Conservation (phyloP, 805 yeast species). For the Sungouiella blattae region DNA sequence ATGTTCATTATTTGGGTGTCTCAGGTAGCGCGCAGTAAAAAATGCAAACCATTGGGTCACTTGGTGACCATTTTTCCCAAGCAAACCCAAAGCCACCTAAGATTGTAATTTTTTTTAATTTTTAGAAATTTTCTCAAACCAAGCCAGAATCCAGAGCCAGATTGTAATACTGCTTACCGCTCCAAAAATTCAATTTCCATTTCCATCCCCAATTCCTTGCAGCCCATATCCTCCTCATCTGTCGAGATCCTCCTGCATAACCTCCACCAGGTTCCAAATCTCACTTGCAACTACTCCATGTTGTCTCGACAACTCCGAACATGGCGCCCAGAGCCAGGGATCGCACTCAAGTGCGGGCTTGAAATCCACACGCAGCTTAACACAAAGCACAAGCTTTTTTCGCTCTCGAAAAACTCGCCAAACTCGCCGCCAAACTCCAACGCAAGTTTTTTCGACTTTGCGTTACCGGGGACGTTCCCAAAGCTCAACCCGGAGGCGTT, state of each 20-base stretch:
- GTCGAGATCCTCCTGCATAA: constrained; percentile 1
- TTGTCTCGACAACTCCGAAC: constrained; percentile 9
- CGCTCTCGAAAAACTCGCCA: constrained; percentile 40
- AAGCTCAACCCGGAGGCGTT: constrained; percentile 71
- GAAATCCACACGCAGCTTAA: constrained; percentile 91
- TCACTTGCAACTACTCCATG: constrained; percentile 5
- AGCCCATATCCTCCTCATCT: too few relatives aligned
- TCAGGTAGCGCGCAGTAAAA: too few relatives aligned
- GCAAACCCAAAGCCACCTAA: too few relatives aligned
- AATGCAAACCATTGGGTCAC: too few relatives aligned
- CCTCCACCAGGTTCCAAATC: neutral
- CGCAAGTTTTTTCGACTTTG: constrained; percentile 76
- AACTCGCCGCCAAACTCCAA: constrained; percentile 56
- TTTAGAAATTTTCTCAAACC: too few relatives aligned
- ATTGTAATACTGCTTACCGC: too few relatives aligned
- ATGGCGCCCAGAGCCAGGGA: constrained; percentile 18
- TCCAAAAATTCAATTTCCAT: too few relatives aligned
- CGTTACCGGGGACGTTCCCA: constrained; percentile 93
- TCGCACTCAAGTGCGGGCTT: constrained; percentile 70
- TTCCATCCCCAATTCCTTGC: too few relatives aligned
- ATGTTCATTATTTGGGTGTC: constrained; percentile 2
- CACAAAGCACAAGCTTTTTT: constrained; percentile 73
- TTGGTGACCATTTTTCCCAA: too few relatives aligned
- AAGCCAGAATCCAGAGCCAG: too few relatives aligned
- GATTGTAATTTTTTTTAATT: too few relatives aligned